Evolutionary conservation across 805 yeast genomes (phyloP), one percentile per base, ranked within the genome.

Genomic region (Candida yuanshanica): DNA sequence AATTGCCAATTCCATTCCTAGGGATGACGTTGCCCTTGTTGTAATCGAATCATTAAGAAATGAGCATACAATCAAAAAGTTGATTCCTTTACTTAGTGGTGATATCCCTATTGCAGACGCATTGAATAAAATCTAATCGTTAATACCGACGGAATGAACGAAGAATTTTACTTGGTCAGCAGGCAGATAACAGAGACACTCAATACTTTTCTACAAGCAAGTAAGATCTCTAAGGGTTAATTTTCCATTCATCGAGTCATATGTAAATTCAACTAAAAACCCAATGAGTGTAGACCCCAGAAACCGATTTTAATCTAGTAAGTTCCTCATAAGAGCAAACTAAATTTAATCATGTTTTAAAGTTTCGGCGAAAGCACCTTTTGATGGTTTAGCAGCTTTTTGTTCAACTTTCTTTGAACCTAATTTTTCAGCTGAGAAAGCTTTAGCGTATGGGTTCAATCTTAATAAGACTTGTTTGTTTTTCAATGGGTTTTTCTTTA

Each of bases 401-500:
- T 72, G 69, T 58, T 73, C 81, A 68, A 70, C 83, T 81, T 86
- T 86, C 67, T 72, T 73, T 58, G 90, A 81, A 65, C 95, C 96
- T 59, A 83, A 75, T 75, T 87, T 87, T 78, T 88, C 81, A 71
- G 84, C 89, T 63, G 95, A 66, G 77, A 81, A 91, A 62, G 91
- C 95, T 84, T 87, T 88, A 64, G 99, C 98, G 83, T 93, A 93
- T 60, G 99, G 99, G 96, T 93, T 93, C 73, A 93, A 84, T 81
- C 97, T 88, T 72, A 89, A 82, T 70, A 89, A 75, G 65, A 90
- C 91, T 78, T 88, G 95, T 83, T 88, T 90, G 97, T 93, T 93
- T 93, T 88, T 91, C 70, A 89, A 83, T 74, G 96, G 95, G 90
- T 87, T 91, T 91, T 89, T 90, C 96, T 93, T 93, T 74, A 82